A percentile compares a stretch with the other conserved stretches of the same genome.
Evolutionary conservation across 148 eudicot genomes (phyloP).

Genomic region (Rheum nobile): DNA sequence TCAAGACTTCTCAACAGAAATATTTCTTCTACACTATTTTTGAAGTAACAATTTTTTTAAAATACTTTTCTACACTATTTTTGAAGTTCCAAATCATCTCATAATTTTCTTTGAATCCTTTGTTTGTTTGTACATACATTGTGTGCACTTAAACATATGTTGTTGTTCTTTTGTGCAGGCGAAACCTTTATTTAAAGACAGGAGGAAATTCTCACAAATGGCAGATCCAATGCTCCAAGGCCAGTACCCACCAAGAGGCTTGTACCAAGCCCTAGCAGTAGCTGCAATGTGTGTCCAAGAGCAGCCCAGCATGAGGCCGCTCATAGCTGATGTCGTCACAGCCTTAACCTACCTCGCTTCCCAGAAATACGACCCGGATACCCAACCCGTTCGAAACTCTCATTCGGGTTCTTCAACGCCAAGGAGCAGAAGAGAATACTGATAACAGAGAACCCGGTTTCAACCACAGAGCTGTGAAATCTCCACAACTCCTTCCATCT

Average conservation of each 20-base stretch:
- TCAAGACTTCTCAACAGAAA: not conserved
- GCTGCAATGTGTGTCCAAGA: conserved; percentile 69
- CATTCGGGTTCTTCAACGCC: conserved; percentile 41
- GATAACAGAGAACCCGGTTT: not conserved
- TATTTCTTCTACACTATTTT: not conserved
- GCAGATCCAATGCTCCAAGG: conserved; percentile 48
- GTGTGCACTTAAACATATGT: not conserved
- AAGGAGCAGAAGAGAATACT: conserved; percentile 23
- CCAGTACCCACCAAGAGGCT: conserved; percentile 45
- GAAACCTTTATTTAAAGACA: conserved; percentile 47
- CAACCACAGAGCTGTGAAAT: not conserved
- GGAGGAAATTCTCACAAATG: conserved; percentile 46
- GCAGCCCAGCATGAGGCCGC: conserved; percentile 47
- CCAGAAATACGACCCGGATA: conserved; percentile 32
- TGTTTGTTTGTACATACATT: not conserved
- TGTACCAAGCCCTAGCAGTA: conserved; percentile 51
- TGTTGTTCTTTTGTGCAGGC: conserved; percentile 23
- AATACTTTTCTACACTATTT: not conserved
- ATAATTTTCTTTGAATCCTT: not conserved
- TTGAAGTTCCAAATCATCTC: not conserved
- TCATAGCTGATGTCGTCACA: conserved; percentile 48
- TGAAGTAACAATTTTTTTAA: not conserved
- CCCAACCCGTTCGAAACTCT: conserved; percentile 21
- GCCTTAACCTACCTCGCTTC: conserved; percentile 48
- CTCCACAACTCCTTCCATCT: not conserved